Evolutionary conservation across 495 filamentous ascomycete species (phyloP).

Genomic region (Xylaria sp.): DNA sequence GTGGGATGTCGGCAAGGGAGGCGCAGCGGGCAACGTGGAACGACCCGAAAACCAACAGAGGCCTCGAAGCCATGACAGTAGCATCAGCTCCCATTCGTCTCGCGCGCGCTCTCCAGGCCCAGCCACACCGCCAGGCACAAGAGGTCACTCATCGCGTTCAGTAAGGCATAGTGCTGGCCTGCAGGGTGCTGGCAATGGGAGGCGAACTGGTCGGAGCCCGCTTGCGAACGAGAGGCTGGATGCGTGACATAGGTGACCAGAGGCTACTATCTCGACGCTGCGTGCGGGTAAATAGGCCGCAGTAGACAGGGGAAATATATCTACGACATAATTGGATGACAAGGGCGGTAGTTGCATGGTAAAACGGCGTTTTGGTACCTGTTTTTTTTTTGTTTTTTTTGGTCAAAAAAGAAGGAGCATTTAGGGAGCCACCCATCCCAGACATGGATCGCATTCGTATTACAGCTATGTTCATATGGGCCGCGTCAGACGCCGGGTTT

Average conservation of each 20-base stretch:
- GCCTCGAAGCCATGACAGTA: constrained; percentile 44
- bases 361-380: constrained; percentile 24
- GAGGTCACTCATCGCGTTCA: constrained; percentile 13
- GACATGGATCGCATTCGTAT: constrained; percentile 12
- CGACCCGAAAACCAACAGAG: constrained; percentile 36
- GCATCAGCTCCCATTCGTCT: constrained; percentile 32
- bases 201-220: constrained; percentile 35
- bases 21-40: constrained; percentile 16
- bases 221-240: constrained; percentile 26
- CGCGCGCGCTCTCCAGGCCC: constrained; percentile 36
- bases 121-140: constrained; percentile 20
- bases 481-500: constrained; percentile 12
- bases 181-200: constrained; percentile 7
- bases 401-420: not conserved
- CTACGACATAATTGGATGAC: constrained; percentile 12
- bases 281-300: not conserved
- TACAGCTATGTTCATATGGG: constrained; percentile 13
- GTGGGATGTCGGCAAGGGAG: constrained; percentile 45
- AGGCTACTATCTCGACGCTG: not conserved
- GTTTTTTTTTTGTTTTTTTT: no score
- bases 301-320: not conserved
- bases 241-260: not conserved
- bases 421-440: constrained; percentile 3
- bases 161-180: constrained; percentile 23
- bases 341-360: constrained; percentile 24